Evolutionary conservation across 2,329 filamentous ascomycete species (phyloP).

Genomic region (Scorias spongiosa): DNA sequence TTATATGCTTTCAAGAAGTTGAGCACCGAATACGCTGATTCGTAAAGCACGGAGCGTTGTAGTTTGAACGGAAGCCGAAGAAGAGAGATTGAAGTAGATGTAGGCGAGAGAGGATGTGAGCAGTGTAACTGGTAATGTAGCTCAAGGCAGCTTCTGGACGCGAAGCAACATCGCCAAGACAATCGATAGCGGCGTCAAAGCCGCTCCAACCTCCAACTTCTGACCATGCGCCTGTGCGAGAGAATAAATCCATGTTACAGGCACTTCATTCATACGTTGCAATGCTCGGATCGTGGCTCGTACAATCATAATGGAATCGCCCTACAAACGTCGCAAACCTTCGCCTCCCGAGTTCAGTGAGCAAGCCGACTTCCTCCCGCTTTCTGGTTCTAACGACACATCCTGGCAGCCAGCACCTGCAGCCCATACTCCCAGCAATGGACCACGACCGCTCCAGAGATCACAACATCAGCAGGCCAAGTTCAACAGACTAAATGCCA

Average conservation of each 20-base stretch:
- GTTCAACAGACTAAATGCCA: slow-evolving; percentile 15
- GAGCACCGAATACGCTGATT: no score
- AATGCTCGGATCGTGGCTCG: no score
- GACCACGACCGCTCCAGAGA: neutral
- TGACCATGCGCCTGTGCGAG: no score
- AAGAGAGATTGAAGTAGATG: neutral
- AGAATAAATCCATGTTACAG: no score
- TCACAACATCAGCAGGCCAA: neutral
- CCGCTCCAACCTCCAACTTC: neutral
- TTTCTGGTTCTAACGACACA: slow-evolving; percentile 9
- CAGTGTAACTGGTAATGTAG: neutral
- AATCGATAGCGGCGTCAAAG: neutral
- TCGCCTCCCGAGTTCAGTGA: slow-evolving; percentile 7
- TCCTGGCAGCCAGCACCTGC: neutral
- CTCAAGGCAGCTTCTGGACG: slow-evolving; percentile 2
- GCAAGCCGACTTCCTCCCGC: slow-evolving; percentile 13
- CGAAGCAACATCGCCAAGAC: neutral
- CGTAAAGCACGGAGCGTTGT: no score
- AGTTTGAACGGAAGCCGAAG: no score
- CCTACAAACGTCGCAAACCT: slow-evolving; percentile 12
- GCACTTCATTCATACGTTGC: no score
- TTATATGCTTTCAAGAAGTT: neutral
- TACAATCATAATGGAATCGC: slow-evolving; percentile 9
- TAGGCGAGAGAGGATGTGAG: slow-evolving; percentile 1
- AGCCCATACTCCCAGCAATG: neutral